A percentile compares a stretch with the other conserved stretches of the same genome.
Evolutionary conservation across 192 early-diverging fungal species (phyloP).

Genomic region (Coemansia sp.): DNA sequence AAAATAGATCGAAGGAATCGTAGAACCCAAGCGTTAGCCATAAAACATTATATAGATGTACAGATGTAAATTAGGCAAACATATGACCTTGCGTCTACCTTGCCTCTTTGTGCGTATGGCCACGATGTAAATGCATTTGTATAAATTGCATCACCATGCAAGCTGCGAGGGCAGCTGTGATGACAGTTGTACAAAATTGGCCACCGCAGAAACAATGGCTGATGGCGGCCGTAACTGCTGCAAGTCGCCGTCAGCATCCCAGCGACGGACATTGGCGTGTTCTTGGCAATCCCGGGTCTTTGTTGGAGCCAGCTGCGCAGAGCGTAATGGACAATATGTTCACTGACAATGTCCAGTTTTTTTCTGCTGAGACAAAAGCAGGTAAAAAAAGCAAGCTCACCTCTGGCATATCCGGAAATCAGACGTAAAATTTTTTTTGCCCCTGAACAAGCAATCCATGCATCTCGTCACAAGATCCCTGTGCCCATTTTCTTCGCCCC

Average conservation of each 20-base stretch:
- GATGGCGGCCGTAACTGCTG: not conserved
- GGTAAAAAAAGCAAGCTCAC: not conserved
- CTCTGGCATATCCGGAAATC: not conserved
- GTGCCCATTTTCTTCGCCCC: not conserved
- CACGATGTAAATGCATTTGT: too few species aligned
- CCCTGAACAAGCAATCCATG: not conserved
- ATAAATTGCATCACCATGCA: too few species aligned
- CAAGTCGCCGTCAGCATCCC: not conserved
- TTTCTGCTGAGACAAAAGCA: not conserved
- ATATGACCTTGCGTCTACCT: too few species aligned
- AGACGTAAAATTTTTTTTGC: not conserved
- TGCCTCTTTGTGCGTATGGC: too few species aligned
- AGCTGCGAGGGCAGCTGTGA: too few species aligned
- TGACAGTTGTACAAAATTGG: not conserved
- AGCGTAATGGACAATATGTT: too few species aligned
- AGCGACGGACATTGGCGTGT: not conserved
- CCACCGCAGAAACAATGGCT: not conserved
- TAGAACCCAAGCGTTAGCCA: too few species aligned
- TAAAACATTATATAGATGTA: too few species aligned
- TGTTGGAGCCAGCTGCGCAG: not conserved
- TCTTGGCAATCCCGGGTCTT: not conserved
- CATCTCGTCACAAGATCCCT: not conserved
- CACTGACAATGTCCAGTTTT: too few species aligned
- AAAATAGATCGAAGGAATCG: too few species aligned
- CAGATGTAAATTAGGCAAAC: too few species aligned